Evolutionary conservation across 768 basidiomycete species (phyloP).

Genomic region (Leccinum broughii): DNA sequence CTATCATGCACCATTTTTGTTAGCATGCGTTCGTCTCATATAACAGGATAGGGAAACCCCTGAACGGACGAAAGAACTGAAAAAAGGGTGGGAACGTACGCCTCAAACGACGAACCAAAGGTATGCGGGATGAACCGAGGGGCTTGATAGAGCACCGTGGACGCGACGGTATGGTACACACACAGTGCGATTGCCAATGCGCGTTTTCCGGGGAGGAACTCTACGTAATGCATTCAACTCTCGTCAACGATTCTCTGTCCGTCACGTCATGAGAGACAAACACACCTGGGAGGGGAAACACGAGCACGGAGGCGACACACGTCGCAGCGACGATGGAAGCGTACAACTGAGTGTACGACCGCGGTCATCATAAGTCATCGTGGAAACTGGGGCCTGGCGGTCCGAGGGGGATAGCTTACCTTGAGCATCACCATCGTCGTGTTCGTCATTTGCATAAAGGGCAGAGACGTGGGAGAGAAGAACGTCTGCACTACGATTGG

Average conservation of each 20-base stretch:
- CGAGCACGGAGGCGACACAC: conserved; percentile 63
- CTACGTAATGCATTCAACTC: conserved; percentile 34
- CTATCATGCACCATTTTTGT: background rate
- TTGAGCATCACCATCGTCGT: conserved; percentile 76
- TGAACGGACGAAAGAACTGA: background rate
- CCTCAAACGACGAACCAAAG: conserved; percentile 60
- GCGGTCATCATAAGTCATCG: background rate
- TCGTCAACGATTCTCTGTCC: background rate
- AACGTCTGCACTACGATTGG: conserved; percentile 79
- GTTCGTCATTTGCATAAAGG: conserved; percentile 81
- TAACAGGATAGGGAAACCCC: background rate
- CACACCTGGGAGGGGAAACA: conserved; percentile 70
- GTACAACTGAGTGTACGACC: conserved; percentile 54
- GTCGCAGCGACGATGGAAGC: conserved; percentile 59
- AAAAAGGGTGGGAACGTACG: conserved; percentile 42
- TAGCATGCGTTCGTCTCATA: background rate
- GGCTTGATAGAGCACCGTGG: conserved; percentile 72
- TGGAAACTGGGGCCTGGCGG: no score
- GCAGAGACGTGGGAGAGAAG: conserved; percentile 58
- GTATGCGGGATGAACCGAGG: conserved; percentile 79
- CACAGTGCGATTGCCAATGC: conserved; percentile 76
- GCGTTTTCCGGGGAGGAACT: conserved; percentile 84
- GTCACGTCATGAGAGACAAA: conserved; percentile 15
- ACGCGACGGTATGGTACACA: conserved; percentile 71
- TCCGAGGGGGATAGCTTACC: conserved; percentile 39